Evolutionary conservation across 2,329 filamentous ascomycete species (phyloP), one percentile per base, ranked within the genome.

Genomic region (Hortaea sp.): DNA sequence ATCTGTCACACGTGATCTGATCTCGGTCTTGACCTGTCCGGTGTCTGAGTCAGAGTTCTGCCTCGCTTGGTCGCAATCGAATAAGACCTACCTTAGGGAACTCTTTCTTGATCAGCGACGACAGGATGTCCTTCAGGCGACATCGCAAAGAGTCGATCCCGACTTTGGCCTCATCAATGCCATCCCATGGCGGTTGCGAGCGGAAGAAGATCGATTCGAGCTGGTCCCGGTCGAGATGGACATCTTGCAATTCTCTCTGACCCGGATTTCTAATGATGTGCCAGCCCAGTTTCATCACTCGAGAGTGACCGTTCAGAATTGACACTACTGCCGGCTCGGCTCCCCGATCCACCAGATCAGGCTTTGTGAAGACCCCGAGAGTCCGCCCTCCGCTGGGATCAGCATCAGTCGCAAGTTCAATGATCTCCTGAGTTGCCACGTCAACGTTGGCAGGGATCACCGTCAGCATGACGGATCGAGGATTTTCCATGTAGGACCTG

Each of bases 381-480:
- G 65, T 68, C 5, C 65, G 51, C 6, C 54, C 45, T 4, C 63
- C 63, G 1, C 53, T 31, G 5, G 46, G 43, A 48, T 71, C 68
- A 7, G 51, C 49, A 5, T 62, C 51, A 6, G 61, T 60, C 39
- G 70, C 69, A 37, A 68, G 54, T 28, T 66, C 57, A 1, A 74
- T 55, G 34, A 75, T 73, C 31, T 69, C 65, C 43, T 75, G 69
- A 0, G 64, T 74, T 0, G 65, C 66, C 29, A 72, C 60, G 43
- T 76, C 71, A 3, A 66, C 63, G 29, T 66, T 68, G 7, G 67
- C 66, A 0, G 66, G 66, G 2, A 73, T 54, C 0, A 74, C 70
- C 0, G 67, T 60, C 1, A 73, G 59, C 30, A 72, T 70, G 35
- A 70, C 60, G 1, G 64, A 65, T 4, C 68, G 59, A 0, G 58